Evolutionary conservation across 2,329 filamentous ascomycete species (phyloP), one percentile per base, ranked within the genome.

Genomic region (Botryotinia convoluta): DNA sequence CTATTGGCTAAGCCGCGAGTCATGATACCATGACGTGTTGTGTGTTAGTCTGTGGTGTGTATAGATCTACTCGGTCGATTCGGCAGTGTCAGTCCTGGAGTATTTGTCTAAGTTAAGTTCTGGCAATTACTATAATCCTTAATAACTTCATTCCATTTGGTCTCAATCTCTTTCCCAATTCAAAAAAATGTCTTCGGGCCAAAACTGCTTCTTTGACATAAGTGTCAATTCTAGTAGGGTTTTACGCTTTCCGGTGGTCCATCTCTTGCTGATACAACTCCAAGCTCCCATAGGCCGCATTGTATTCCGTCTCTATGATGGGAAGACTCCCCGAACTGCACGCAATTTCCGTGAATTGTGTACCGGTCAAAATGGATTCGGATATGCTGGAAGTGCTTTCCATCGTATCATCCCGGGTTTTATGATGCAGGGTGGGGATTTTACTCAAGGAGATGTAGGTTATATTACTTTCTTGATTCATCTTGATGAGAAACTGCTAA

Each of bases 371-470:
- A 89, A 93, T 85, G 93, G 93, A 81, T 91, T 92, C 84, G 93
- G 93, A 80, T 97, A 97, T 88, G 84, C 89, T 83, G 90, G 89
- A 82, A 96, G 93, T 79, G 87, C 88, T 78, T 97, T 97, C 91
- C 94, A 97, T 89, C 93, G 94, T 80, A 91, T 97, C 84, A 97
- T 97, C 85, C 92, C 92, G 79, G 84, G 93, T 72, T 97, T 97
- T 89, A 97, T 97, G 94, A 91, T 97, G 80, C 94, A 97, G 89
- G 94, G 94, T 83, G 94, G 94, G 88, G 94, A 97, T 88, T 97
- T 97, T 87, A 97, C 94, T 85, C 92, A 92, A 82, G 90, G 91
- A 82, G 96, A 97, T 85, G 94, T 97, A 87, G 84, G 92, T 77
- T 18, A 22, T 32, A 32, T 3, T 4, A n/a, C 45, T 20, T 1